phyloP scores from a whole-genome alignment of 2,329 filamentous ascomycete genomes.

The Trichophyton equinum region DNA sequence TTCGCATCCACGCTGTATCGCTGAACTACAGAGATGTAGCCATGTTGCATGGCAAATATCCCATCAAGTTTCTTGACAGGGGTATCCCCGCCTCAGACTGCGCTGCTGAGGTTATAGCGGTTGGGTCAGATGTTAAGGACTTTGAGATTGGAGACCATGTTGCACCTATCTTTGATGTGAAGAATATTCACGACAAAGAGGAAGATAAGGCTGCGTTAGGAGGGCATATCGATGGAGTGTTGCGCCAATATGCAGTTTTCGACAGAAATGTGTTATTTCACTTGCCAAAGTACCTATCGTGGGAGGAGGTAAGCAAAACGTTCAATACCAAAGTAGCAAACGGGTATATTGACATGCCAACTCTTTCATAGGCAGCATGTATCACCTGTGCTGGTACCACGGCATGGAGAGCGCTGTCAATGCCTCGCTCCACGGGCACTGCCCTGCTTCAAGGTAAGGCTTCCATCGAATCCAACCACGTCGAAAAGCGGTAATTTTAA shows the following conservation, averaged over 20 bases:
- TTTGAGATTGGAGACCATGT: slow-evolving; percentile 49
- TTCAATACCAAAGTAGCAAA: background rate
- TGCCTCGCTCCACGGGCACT: slow-evolving; percentile 18
- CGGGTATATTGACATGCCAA: background rate
- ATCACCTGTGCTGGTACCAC: slow-evolving; percentile 16
- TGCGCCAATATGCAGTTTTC: slow-evolving; percentile 34
- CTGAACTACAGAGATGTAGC: slow-evolving; percentile 40
- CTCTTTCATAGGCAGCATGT: background rate
- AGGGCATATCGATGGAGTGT: slow-evolving; percentile 40
- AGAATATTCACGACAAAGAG: slow-evolving; percentile 38
- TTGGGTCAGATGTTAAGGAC: slow-evolving; percentile 33
- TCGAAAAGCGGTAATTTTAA: background rate
- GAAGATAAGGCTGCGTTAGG: slow-evolving; percentile 34
- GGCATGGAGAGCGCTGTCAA: slow-evolving; percentile 34
- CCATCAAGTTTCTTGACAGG: background rate
- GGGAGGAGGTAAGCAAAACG: slow-evolving; percentile 25
- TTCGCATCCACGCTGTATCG: slow-evolving; percentile 41
- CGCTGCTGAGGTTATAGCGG: slow-evolving; percentile 47
- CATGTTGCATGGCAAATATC: slow-evolving; percentile 46
- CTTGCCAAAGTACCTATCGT: slow-evolving; percentile 26
- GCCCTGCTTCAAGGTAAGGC: background rate
- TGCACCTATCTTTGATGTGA: slow-evolving; percentile 47
- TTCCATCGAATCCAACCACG: slow-evolving; percentile 19
- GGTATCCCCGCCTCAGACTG: slow-evolving; percentile 53
- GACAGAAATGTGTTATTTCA: slow-evolving; percentile 30